Evolutionary conservation across 306 rosid genomes (phyloP).

Genomic region (Coriaria nepalensis): DNA sequence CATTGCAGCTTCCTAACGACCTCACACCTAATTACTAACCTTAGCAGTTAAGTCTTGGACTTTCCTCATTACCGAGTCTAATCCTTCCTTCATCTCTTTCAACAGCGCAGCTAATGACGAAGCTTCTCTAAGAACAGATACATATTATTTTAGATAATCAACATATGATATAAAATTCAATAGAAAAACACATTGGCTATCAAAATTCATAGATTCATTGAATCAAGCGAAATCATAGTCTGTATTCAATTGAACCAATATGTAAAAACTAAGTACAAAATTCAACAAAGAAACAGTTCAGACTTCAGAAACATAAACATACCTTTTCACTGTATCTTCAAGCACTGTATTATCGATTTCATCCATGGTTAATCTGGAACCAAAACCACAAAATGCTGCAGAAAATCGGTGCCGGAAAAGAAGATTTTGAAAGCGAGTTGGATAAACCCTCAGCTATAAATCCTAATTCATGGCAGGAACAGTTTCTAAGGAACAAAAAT

Average conservation of each 20-base stretch:
- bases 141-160: not conserved
- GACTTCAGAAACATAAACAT: slow-evolving; percentile 2
- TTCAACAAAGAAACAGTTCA: not conserved
- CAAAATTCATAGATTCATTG: not conserved
- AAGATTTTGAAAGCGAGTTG: no score
- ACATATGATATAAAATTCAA: not conserved
- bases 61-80: slow-evolving; percentile 44
- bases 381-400: not conserved
- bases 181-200: not conserved
- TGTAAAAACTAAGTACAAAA: not conserved
- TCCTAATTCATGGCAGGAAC: no score
- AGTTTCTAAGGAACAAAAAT: no score
- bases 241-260: not conserved
- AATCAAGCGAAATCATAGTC: not conserved
- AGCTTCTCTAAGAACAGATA: slow-evolving; percentile 31
- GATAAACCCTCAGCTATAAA: no score
- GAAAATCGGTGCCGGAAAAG: no score
- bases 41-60: slow-evolving; percentile 53
- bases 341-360: not conserved
- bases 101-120: slow-evolving; percentile 45
- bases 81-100: slow-evolving; percentile 81
- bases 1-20: no score
- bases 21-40: slow-evolving; percentile 25
- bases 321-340: not conserved
- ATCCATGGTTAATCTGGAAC: not conserved